Base-by-base conservation (phyloP, 2,329 filamentous ascomycete genomes). In the Venturia nashicola region DNA sequence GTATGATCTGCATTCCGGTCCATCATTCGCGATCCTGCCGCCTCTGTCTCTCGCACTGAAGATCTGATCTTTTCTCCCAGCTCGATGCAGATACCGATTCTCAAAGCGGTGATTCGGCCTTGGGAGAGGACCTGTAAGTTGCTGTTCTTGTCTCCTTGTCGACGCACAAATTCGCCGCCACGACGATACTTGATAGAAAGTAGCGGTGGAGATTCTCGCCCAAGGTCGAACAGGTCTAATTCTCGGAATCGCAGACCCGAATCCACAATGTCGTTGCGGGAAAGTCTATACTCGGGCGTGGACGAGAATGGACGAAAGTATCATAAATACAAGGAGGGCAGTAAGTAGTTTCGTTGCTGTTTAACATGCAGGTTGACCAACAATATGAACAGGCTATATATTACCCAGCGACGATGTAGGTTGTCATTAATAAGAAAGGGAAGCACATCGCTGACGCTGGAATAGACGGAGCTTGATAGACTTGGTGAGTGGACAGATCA, bases 331-430 rank as follows among this genome's bases (percentile, higher is more conserved):
- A 64, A 64, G 42, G 59, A 63, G 63, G 63, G 63, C 27, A 48
- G 59, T 63, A 18, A 42, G 61, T 63, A 32, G 9, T 44, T 1
- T 23, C 12, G 32, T n/a, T 1, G n/a, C 27, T 20, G 23, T 42
- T 32, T 4, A 7, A 11, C 5, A 23, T 7, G 12, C n/a, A 18
- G 5, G 9, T 48, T 3, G 18, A 48, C 16, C 43, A 12, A 63
- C 46, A 12, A 14, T 8, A 5, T 16, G 6, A 4, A 6, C 61
- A 63, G 61, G 51, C 14, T 65, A 65, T 36, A 57, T 65, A 8
- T 20, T 65, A 12, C 63, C 63, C 5, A 62, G 63, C 32, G 63
- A 65, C 44, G 63, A 65, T 43, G 64, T 65, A 32, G 61, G n/a
- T 9, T 8, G 11, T 14, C 14, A 14, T n/a, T 5, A 14, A 40